phyloP scores from a whole-genome alignment of 1,139 yeast species.

The Protomyces gravidus region DNA sequence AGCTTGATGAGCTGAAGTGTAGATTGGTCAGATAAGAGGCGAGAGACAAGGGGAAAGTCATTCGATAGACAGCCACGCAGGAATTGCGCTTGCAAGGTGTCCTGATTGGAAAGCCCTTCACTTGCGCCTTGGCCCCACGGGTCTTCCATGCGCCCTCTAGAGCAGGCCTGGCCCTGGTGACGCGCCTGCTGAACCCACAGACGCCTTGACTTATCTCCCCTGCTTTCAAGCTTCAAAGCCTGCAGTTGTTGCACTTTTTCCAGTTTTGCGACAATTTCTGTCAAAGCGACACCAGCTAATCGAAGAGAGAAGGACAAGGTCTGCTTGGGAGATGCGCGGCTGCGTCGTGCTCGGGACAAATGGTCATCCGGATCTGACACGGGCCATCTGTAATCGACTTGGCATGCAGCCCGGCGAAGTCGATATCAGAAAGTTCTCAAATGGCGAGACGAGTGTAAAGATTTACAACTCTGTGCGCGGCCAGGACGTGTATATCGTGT shows the following conservation, averaged over 20 bases:
- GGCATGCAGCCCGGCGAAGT: conserved; percentile 60
- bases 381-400: conserved; percentile 58
- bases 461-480: conserved; percentile 95
- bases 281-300: too few species aligned
- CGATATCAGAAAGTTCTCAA: conserved; percentile 52
- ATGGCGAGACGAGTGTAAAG: conserved; percentile 82
- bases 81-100: conserved; percentile 11
- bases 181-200: too few species aligned
- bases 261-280: too few species aligned
- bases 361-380: conserved; percentile 63
- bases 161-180: not conserved
- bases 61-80: conserved; percentile 22
- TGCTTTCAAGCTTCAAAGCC: too few species aligned
- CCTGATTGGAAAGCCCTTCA: not conserved
- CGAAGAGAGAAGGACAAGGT: too few species aligned
- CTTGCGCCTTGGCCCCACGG: conserved; percentile 13
- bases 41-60: conserved; percentile 18
- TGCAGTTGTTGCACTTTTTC: too few species aligned
- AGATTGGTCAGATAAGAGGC: conserved; percentile 2
- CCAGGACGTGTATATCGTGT: conserved; percentile 87
- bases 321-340: conserved; percentile 53
- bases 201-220: not conserved
- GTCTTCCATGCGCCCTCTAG: conserved; percentile 10
- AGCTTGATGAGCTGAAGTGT: conserved; percentile 30
- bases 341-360: conserved; percentile 73